Conservation (phyloP, 768 basidiomycete genomes). For the Amanita phalloides region DNA sequence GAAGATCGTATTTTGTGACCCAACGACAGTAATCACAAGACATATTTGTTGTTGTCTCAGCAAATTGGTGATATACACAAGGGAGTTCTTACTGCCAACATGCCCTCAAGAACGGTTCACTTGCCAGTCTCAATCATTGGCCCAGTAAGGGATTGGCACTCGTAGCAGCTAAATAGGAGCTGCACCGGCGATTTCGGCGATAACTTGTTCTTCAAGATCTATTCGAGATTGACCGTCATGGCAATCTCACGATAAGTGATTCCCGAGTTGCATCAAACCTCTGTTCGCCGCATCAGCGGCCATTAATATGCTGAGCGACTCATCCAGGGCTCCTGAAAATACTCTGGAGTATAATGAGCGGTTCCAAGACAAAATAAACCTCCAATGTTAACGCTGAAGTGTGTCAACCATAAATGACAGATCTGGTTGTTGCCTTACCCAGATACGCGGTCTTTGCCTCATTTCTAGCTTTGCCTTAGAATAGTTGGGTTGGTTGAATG, state of each 20-base stretch:
- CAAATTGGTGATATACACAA: not conserved
- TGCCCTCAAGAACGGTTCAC: constrained; percentile 69
- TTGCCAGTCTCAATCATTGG: constrained; percentile 56
- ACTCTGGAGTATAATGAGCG: constrained; percentile 52
- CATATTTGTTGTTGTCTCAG: constrained; percentile 30
- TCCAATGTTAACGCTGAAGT: constrained; percentile 50
- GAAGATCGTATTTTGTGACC: constrained; percentile 81
- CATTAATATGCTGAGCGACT: constrained; percentile 57
- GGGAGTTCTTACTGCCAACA: too few relatives aligned
- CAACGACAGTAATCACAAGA: constrained; percentile 62
- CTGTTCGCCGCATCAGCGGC: constrained; percentile 48
- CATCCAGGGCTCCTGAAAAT: constrained; percentile 46
- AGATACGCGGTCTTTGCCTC: constrained; percentile 43
- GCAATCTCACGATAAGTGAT: constrained; percentile 61
- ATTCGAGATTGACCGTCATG: not conserved
- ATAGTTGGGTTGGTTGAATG: constrained; percentile 57
- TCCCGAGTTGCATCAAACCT: constrained; percentile 43
- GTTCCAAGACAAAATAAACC: constrained; percentile 68
- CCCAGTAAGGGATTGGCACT: constrained; percentile 78
- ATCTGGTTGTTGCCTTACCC: constrained; percentile 11
- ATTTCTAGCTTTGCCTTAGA: constrained; percentile 58
- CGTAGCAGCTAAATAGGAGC: constrained; percentile 81
- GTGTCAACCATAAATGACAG: not conserved
- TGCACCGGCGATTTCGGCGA: constrained; percentile 75
- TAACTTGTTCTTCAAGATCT: constrained; percentile 47